Evolutionary conservation across 805 yeast genomes (phyloP), one percentile per base, ranked within the genome.

Genomic region (Yarrowia phangngaensis): DNA sequence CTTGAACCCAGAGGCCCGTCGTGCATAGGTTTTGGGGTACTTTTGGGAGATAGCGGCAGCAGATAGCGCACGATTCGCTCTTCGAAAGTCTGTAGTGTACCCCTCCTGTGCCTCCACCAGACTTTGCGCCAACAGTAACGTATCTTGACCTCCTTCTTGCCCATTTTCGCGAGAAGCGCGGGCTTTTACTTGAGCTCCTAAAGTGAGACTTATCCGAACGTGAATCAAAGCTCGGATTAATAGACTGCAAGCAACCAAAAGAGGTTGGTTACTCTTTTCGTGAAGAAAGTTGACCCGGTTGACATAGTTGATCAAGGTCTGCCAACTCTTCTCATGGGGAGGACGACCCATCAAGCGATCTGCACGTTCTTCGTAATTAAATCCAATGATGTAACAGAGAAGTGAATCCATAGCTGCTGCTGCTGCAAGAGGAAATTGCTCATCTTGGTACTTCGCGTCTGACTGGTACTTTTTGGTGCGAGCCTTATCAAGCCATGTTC

Each of bases 401-500:
- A 71, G 49, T 6, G 73, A 60, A 54, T 71, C 76, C 50, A 70
- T 54, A 8, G 63, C 60, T 5, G 61, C 54, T 5, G 69, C 62
- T 3, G 64, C 60, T 1, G 72, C 67, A n/a, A 56, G 55, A 8
- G 55, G 55, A 20, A 53, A 55, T 38, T 65, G 53, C 6, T 64
- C 55, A 3, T 54, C 53, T 9, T 54, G 49, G 32, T 56, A 55
- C 9, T 63, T 63, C 2, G 59, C 51, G 52, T 71, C 74, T 11
- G 70, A 60, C 30, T 64, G 66, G 56, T 68, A 72, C 53, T 71
- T 70, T 51, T 66, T 62, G 6, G 56, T 54, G 6, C 68, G 59
- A 1, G 73, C 72, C 12, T 59, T 52, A 14, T 59, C 59, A 15
- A 64, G 54, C 75, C 75, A 72, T 6, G 35, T 41, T 6, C 48